These are phyloP conservation scores for Smittium mucronatum DNA, from an alignment of 371 early-diverging fungal genomes.

Conservation along the genomic window DNA sequence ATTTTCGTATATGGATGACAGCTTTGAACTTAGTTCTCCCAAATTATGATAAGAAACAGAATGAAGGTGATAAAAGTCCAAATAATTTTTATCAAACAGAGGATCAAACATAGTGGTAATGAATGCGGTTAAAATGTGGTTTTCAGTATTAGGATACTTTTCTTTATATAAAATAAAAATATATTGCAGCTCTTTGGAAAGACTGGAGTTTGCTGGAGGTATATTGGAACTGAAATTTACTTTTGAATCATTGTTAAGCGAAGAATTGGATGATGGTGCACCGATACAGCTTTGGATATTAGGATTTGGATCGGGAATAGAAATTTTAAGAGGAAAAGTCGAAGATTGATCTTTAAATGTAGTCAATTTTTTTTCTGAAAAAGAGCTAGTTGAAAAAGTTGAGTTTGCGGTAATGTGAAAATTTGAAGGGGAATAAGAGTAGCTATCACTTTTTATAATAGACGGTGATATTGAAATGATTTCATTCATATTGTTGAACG, in stretches of 20 bases:
- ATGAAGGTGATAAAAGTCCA: not conserved
- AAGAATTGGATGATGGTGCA: not conserved
- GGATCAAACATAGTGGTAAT: not conserved
- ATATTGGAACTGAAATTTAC: not conserved
- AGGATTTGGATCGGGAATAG: not conserved
- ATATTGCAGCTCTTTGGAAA: not conserved
- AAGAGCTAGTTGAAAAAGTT: not conserved
- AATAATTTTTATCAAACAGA: not conserved
- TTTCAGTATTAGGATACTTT: not conserved
- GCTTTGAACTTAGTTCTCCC: not conserved
- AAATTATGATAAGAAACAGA: not conserved
- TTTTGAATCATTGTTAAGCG: not conserved
- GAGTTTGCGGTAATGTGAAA: not conserved
- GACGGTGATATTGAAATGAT: not conserved
- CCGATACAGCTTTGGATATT: not conserved
- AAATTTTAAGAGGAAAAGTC: no score
- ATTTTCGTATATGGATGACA: not conserved
- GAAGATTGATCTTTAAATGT: not conserved
- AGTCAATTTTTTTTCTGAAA: not conserved
- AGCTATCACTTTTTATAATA: not conserved
- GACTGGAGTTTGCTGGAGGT: not conserved
- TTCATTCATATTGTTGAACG: no score
- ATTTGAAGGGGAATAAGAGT: not conserved
- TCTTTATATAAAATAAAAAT: not conserved
- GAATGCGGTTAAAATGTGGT: not conserved